These are phyloP conservation scores for Fistulinella cinereoalba DNA, from an alignment of 1,284 basidiomycete genomes.

Conservation along the genomic window DNA sequence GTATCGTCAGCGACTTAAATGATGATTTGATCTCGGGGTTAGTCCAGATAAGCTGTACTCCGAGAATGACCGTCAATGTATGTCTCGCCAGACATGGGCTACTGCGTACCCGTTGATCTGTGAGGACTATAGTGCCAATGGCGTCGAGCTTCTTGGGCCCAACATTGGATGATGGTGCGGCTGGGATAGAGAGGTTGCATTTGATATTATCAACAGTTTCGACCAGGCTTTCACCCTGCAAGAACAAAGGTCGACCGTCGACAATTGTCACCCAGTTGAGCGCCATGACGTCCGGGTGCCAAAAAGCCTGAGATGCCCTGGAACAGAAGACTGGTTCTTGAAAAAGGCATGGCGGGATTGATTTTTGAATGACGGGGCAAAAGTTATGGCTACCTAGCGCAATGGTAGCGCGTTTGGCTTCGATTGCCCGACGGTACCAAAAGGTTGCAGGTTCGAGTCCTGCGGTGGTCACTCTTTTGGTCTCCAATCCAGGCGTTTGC, in stretches of 20 bases:
- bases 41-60: conserved; percentile 61
- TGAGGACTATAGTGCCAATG: conserved; percentile 57
- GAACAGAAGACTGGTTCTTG: background rate
- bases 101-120: conserved; percentile 64
- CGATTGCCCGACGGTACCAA: conserved; percentile 67
- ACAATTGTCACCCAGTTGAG: conserved; percentile 75
- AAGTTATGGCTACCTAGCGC: conserved; percentile 35
- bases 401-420: conserved; percentile 85
- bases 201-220: conserved; percentile 56
- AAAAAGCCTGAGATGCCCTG: background rate
- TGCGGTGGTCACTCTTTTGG: conserved; percentile 55
- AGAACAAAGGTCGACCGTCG: conserved; percentile 56
- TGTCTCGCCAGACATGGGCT: too few species aligned
- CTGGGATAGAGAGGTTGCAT: conserved; percentile 55
- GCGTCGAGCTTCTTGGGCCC: conserved; percentile 58
- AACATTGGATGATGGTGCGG: conserved; percentile 44
- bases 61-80: conserved; percentile 3
- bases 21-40: conserved; percentile 39
- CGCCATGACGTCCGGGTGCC: conserved; percentile 49
- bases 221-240: conserved; percentile 61
- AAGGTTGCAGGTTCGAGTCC: conserved; percentile 89
- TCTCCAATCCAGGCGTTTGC: too few species aligned
- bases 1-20: conserved; percentile 54
- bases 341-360: background rate
- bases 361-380: background rate